These are phyloP conservation scores for Starmerella apicola DNA, from an alignment of 805 yeast species.

Conservation along the genomic window DNA sequence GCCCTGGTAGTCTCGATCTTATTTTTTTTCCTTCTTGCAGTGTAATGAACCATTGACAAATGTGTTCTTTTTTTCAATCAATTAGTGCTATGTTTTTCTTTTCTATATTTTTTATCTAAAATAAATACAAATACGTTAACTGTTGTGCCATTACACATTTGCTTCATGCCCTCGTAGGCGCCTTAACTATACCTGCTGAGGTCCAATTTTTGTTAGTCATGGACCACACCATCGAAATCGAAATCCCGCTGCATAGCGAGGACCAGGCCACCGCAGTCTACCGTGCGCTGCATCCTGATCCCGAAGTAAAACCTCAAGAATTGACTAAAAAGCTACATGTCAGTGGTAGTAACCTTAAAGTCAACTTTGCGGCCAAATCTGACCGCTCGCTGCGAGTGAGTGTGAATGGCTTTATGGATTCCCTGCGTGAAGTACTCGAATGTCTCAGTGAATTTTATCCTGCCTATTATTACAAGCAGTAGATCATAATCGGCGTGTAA, in stretches of 20 bases:
- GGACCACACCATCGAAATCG: conserved; percentile 25
- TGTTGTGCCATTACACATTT: background rate
- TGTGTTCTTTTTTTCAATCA: too few species aligned
- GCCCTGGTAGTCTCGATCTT: conserved; percentile 21
- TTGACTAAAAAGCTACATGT: conserved; percentile 37
- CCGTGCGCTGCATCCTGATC: conserved; percentile 60
- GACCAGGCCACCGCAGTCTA: conserved; percentile 54
- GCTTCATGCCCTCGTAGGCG: too few species aligned
- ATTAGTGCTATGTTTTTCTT: too few species aligned
- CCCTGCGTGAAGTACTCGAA: conserved; percentile 62
- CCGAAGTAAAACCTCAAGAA: conserved; percentile 62
- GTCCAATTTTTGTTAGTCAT: too few species aligned
- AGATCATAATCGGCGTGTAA: too few species aligned
- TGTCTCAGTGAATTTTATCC: conserved; percentile 10
- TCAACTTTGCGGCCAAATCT: conserved; percentile 25
- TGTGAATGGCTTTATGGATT: conserved; percentile 67
- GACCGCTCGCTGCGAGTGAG: conserved; percentile 76
- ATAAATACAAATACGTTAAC: background rate
- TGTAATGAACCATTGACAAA: too few species aligned
- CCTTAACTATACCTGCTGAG: too few species aligned
- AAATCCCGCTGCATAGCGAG: conserved; percentile 49
- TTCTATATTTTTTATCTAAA: background rate
- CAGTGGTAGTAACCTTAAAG: conserved; percentile 24
- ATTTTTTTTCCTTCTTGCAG: background rate
- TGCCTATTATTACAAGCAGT: background rate